A percentile compares a stretch with the other conserved stretches of the same genome.
These are phyloP conservation scores for Podospora anserina DNA, from an alignment of 495 filamentous ascomycete species.

Conservation along the genomic window DNA sequence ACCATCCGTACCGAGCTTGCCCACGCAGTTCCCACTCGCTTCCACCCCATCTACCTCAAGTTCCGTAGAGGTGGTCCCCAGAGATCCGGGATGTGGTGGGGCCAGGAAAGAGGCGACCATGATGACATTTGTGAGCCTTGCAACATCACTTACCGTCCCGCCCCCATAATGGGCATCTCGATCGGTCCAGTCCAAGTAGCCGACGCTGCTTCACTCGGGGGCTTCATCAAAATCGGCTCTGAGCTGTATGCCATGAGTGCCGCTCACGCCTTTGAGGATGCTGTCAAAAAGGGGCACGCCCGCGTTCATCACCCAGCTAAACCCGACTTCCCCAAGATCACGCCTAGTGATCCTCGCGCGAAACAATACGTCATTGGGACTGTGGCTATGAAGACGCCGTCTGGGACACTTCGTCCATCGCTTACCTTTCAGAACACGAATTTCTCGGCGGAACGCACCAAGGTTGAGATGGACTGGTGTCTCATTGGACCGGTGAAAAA, in stretches of 20 bases:
- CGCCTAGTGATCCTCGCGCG: neutral
- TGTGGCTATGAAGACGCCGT: conserved; percentile 8
- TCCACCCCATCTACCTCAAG: conserved; percentile 7
- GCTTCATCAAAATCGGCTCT: conserved; percentile 12
- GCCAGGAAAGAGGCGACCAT: neutral
- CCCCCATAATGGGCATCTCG: conserved; percentile 16
- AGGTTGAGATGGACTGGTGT: conserved; percentile 23
- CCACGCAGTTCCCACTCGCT: neutral
- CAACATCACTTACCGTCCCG: conserved; percentile 9
- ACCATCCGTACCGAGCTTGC: neutral
- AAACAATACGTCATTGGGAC: conserved; percentile 14
- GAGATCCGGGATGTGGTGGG: conserved; percentile 3
- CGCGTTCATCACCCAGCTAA: conserved; percentile 17
- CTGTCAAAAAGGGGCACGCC: neutral
- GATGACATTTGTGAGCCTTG: conserved; percentile 15
- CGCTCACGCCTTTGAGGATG: conserved; percentile 15
- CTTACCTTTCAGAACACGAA: conserved; percentile 13
- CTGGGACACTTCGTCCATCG: conserved; percentile 12
- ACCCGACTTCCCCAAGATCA: conserved; percentile 6
- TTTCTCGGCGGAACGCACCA: neutral
- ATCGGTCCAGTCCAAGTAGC: conserved; percentile 8
- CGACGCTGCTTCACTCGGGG: conserved; percentile 18
- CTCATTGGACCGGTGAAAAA: conserved; percentile 17
- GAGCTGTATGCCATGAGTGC: conserved; percentile 18
- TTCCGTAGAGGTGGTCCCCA: conserved; percentile 3